A percentile compares a stretch with the other conserved stretches of the same genome.
These are phyloP conservation scores for Conidiobolus incongruus DNA, from an alignment of 371 early-diverging fungal species.

Conservation along the genomic window DNA sequence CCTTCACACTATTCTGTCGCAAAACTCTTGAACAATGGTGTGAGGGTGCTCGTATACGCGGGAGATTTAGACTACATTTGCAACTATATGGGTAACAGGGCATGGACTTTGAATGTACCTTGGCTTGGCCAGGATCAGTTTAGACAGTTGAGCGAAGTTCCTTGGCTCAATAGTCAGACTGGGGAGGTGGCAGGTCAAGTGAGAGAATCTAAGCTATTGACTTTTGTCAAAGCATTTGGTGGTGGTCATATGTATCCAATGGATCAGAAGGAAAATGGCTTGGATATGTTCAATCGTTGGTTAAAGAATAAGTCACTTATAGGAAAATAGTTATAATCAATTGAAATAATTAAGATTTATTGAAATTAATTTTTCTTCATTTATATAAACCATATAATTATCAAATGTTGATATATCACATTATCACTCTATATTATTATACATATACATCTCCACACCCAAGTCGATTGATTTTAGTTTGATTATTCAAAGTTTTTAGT, in stretches of 20 bases:
- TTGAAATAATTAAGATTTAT: no score
- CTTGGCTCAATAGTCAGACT: conserved; percentile 16
- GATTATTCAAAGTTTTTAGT: no score
- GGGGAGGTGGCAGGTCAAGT: conserved; percentile 42
- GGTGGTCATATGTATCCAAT: conserved; percentile 77
- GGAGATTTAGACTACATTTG: conserved; percentile 74
- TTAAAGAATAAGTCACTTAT: conserved; percentile 8
- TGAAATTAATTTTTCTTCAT: no score
- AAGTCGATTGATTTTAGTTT: no score
- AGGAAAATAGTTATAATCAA: no score
- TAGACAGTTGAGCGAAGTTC: conserved; percentile 26
- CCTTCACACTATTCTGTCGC: conserved; percentile 58
- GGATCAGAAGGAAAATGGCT: conserved; percentile 29
- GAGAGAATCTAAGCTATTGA: conserved; percentile 39
- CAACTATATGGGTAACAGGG: conserved; percentile 89
- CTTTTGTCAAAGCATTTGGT: conserved; percentile 61
- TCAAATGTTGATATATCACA: no score
- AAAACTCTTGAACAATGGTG: conserved; percentile 47
- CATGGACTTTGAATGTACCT: conserved; percentile 54
- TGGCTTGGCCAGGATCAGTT: conserved; percentile 61
- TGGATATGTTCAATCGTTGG: conserved; percentile 33
- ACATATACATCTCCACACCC: no score
- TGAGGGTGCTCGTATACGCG: conserved; percentile 68
- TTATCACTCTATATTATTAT: no score
- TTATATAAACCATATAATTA: no score